Conservation (phyloP, 2,329 filamentous ascomycete genomes). For the Alternaria rosae region DNA sequence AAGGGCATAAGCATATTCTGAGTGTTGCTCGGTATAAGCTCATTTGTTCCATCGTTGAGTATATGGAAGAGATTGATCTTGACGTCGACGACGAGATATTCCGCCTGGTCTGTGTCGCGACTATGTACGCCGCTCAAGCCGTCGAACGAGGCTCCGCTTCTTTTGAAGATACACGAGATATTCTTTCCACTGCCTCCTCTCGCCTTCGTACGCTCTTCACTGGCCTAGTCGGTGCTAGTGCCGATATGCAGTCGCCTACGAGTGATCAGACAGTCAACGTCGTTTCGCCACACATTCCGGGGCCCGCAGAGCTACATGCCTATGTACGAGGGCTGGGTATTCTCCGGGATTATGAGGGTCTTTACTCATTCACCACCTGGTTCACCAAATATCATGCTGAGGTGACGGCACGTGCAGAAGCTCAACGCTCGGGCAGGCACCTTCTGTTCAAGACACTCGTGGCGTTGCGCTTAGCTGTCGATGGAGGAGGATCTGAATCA, state of each 20-base stretch:
- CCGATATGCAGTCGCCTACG: conserved; percentile 15
- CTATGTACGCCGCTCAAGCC: conserved; percentile 38
- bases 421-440: conserved; percentile 32
- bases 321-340: conserved; percentile 71
- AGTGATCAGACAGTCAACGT: neutral
- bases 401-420: conserved; percentile 37
- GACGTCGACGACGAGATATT: conserved; percentile 45
- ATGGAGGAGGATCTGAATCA: conserved; percentile 30
- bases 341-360: conserved; percentile 65
- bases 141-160: conserved; percentile 18
- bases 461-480: conserved; percentile 53
- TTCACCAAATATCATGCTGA: conserved; percentile 50
- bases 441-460: conserved; percentile 47
- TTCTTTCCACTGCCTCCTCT: conserved; percentile 26
- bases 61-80: conserved; percentile 40
- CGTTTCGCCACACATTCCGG: conserved; percentile 54
- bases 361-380: conserved; percentile 67
- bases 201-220: conserved; percentile 39
- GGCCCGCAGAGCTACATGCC: conserved; percentile 60
- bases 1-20: neutral
- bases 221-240: conserved; percentile 28
- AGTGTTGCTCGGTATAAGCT: conserved; percentile 31
- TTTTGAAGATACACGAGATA: conserved; percentile 14
- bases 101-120: conserved; percentile 42
- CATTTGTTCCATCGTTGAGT: conserved; percentile 32